Evolutionary conservation across 2,329 filamentous ascomycete species (phyloP).

Genomic region (Alternaria angustiovoidea): DNA sequence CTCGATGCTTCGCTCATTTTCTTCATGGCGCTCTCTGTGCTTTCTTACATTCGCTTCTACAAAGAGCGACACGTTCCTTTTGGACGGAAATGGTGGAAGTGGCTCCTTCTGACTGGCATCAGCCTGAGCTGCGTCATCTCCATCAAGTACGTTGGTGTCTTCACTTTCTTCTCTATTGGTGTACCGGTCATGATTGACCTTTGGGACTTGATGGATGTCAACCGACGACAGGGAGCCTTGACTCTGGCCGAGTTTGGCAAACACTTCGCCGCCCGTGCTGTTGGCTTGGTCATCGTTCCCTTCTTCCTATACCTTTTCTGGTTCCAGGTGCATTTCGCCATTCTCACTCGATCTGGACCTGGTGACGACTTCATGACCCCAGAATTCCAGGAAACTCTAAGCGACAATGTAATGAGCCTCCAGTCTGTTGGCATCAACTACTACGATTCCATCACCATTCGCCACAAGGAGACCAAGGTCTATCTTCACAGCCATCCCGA

Average conservation of each 20-base stretch:
- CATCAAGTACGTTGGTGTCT: conserved; percentile 95
- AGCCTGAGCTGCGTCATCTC: conserved; percentile 97
- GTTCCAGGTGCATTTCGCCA: conserved; percentile 99
- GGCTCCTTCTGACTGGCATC: conserved; percentile 94
- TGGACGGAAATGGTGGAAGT: conserved; percentile 99
- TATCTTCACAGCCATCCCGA: conserved; percentile 95
- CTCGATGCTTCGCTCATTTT: conserved; percentile 93
- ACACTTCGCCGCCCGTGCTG: conserved; percentile 87
- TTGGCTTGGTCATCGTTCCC: conserved; percentile 86
- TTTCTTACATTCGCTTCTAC: conserved; percentile 97
- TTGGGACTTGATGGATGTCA: conserved; percentile 92
- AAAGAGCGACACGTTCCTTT: conserved; percentile 91
- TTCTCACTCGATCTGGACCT: conserved; percentile 86
- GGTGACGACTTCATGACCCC: conserved; percentile 99
- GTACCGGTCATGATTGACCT: conserved; percentile 93
- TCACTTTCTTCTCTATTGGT: conserved; percentile 96
- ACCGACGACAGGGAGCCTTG: conserved; percentile 82
- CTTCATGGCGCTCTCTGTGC: conserved; percentile 92
- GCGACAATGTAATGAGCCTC: conserved; percentile 90
- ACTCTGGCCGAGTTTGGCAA: conserved; percentile 81
- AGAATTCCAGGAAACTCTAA: conserved; percentile 95
- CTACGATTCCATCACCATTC: conserved; percentile 85
- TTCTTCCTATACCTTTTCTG: conserved; percentile 99
- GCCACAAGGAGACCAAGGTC: conserved; percentile 96
- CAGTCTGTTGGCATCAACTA: conserved; percentile 88